Conservation (phyloP, 495 filamentous ascomycete genomes). For the Pyrenopolyporus hunteri region DNA sequence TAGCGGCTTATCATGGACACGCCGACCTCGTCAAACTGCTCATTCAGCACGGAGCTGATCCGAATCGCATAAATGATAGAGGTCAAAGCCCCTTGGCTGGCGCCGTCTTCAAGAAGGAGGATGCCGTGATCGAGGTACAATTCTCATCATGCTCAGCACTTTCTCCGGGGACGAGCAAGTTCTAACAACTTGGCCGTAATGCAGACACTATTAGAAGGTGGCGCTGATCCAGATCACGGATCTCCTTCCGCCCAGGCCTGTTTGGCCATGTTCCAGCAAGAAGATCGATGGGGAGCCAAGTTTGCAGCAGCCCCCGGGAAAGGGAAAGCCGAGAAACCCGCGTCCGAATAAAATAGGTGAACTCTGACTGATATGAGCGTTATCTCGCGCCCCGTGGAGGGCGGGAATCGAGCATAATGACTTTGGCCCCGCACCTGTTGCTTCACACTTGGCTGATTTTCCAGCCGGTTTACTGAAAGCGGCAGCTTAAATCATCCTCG, state of each 20-base stretch:
- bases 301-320: constrained; percentile 54
- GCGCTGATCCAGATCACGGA: constrained; percentile 58
- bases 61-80: constrained; percentile 59
- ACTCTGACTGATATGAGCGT: background rate
- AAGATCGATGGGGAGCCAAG: constrained; percentile 54
- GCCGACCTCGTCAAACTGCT: constrained; percentile 56
- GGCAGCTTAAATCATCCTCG: no score
- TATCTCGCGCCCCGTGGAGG: background rate
- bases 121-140: constrained; percentile 52
- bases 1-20: constrained; percentile 62
- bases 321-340: constrained; percentile 41
- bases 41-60: constrained; percentile 56
- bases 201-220: constrained; percentile 52
- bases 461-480: no score
- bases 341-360: background rate
- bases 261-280: constrained; percentile 56
- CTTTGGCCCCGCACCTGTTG: no score
- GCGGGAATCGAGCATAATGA: no score
- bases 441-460: no score
- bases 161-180: background rate
- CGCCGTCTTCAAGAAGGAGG: constrained; percentile 62
- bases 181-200: background rate
- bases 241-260: constrained; percentile 55
- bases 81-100: constrained; percentile 62
- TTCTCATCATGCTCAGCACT: background rate